Evolutionary conservation across 257 asterid genomes (phyloP), one percentile per base, ranked within the genome.

Genomic region (Solanum verrucosum): DNA sequence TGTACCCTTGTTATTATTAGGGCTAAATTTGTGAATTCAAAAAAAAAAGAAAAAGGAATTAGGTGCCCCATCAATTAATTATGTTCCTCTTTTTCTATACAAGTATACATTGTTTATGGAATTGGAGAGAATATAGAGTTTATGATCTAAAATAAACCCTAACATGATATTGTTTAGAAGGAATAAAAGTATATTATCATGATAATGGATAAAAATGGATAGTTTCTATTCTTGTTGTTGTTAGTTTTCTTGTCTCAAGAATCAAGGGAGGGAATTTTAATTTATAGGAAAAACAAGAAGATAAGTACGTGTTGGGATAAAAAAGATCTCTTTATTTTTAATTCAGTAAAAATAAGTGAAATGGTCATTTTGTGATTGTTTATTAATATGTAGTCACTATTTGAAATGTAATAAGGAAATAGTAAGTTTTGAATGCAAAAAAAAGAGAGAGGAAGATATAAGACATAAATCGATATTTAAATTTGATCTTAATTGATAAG

Each of bases 31-130:
- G 35, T 77, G 21, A 77, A n/a, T 23, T 77, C 5, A 23, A 29
- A 34, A 9, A 9, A 23, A 23, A 9, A 11, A 2, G 10, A 13
- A 37, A 20, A 71, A 73, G 18, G 20, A 78, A 42, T 7, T 78
- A 78, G 84, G 84, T 78, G 25, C 65, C 37, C 65, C 37, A n/a
- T 78, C 65, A 11, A 42, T 78, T 78, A 42, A 40, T 40, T 14
- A n/a, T 42, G 84, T 42, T 42, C 65, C 63, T 25, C 63, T 78
- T 42, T 27, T 42, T 78, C 15, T 25, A 14, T 13, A 42, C 84
- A 78, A 42, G 25, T 42, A 78, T 78, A 38, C 84, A 78, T 40
- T 42, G n/a, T 78, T 78, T 40, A 63, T 78, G 65, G 84, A 78
- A 59, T 42, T 79, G 9, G 5, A 44, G 7, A 79, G 25, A 44